Evolutionary conservation across 2,329 filamentous ascomycete species (phyloP).

Genomic region (Herpomyces periplanetae): DNA sequence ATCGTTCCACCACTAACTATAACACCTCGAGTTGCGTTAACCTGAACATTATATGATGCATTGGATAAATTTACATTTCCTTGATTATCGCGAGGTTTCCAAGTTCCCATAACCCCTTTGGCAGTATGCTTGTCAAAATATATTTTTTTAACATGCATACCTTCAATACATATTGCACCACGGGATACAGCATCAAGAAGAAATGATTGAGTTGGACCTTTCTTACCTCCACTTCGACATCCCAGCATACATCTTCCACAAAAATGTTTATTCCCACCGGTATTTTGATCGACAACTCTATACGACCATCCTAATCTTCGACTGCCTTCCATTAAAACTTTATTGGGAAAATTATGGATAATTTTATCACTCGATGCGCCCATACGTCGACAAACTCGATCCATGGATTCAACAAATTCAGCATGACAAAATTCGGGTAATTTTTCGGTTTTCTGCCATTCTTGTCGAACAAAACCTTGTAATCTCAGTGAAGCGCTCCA

Average conservation of each 20-base stretch:
- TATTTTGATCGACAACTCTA: slow-evolving; percentile 36
- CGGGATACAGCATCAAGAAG: slow-evolving; percentile 36
- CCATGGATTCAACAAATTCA: slow-evolving; percentile 36
- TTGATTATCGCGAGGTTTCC: slow-evolving; percentile 26
- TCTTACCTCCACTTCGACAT: slow-evolving; percentile 26
- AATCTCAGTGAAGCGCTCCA: slow-evolving; percentile 31
- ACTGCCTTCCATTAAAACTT: slow-evolving; percentile 29
- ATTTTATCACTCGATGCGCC: slow-evolving; percentile 25
- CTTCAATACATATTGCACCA: slow-evolving; percentile 48
- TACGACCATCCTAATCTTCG: slow-evolving; percentile 29
- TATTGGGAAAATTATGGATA: slow-evolving; percentile 31
- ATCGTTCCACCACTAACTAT: slow-evolving; percentile 38
- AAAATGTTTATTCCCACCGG: slow-evolving; percentile 26
- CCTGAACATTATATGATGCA: slow-evolving; percentile 17
- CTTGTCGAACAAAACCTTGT: slow-evolving; percentile 31
- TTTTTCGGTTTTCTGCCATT: slow-evolving; percentile 34
- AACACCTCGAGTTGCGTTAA: slow-evolving; percentile 43
- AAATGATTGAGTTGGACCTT: slow-evolving; percentile 34
- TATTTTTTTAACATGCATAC: slow-evolving; percentile 28
- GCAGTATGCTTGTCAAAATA: slow-evolving; percentile 24
- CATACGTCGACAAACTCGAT: slow-evolving; percentile 39
- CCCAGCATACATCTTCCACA: slow-evolving; percentile 23
- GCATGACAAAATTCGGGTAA: slow-evolving; percentile 30
- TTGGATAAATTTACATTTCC: slow-evolving; percentile 16
- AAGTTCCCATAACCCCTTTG: slow-evolving; percentile 28